These are phyloP conservation scores for Peronosclerospora sorghi DNA, from an alignment of 352 stramenopile species.

Conservation along the genomic window DNA sequence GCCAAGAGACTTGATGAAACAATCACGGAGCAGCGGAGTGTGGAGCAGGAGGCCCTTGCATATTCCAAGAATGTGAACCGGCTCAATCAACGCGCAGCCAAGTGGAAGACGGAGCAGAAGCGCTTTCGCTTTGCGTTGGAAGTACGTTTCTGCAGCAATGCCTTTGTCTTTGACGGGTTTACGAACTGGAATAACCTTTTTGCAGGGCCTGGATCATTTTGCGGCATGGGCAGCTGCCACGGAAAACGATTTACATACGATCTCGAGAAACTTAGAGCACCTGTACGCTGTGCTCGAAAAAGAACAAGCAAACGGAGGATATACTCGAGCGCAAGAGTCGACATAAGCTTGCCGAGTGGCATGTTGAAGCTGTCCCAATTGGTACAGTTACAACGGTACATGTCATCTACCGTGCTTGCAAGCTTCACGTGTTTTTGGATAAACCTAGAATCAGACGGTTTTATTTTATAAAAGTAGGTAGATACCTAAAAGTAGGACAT, in stretches of 20 bases:
- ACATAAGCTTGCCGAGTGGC: too few relatives aligned
- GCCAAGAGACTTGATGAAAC: constrained; percentile 36
- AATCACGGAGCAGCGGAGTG: constrained; percentile 38
- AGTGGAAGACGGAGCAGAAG: constrained; percentile 61
- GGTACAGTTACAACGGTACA: too few relatives aligned
- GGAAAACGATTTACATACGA: constrained; percentile 36
- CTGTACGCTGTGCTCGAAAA: constrained; percentile 55
- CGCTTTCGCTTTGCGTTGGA: constrained; percentile 38
- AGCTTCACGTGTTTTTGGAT: too few relatives aligned
- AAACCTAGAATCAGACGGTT: too few relatives aligned
- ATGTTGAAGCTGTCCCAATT: too few relatives aligned
- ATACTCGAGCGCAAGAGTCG: constrained; percentile 12
- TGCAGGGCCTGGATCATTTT: constrained; percentile 40
- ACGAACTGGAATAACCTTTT: not conserved
- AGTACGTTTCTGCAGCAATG: constrained; percentile 8
- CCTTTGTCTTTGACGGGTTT: not conserved
- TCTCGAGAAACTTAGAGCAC: constrained; percentile 62
- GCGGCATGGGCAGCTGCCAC: constrained; percentile 36
- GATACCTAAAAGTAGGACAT: too few relatives aligned
- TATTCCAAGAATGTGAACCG: constrained; percentile 50
- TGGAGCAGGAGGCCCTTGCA: constrained; percentile 46
- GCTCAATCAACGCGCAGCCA: constrained; percentile 29
- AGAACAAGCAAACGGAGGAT: constrained; percentile 22
- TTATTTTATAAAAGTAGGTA: too few relatives aligned
- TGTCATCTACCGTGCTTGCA: too few relatives aligned